Conservation (phyloP, 2,329 filamentous ascomycete species). For the Epichloe festucae region DNA sequence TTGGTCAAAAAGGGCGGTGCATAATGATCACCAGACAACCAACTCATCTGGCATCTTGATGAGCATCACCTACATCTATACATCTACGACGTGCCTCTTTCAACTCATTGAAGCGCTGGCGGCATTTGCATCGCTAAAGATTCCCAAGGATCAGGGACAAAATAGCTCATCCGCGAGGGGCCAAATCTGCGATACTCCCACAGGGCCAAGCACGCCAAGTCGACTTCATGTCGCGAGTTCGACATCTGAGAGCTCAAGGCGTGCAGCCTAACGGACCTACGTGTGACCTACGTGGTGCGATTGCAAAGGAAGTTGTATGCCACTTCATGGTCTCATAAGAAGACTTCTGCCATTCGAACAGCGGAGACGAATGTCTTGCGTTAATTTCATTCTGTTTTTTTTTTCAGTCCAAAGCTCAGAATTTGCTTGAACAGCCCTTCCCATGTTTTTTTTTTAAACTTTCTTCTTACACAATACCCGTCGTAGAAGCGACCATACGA, state of each 20-base stretch:
- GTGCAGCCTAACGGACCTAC: neutral
- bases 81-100: no score
- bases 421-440: neutral
- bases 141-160: no score
- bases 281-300: neutral
- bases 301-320: neutral
- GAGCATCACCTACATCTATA: neutral
- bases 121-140: no score
- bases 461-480: conserved; percentile 4
- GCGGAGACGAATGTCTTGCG: neutral
- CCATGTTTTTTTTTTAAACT: neutral
- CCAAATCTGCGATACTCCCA: no score
- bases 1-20: neutral
- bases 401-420: no score
- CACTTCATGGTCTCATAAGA: neutral
- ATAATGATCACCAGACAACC: neutral
- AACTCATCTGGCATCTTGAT: no score
- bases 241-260: neutral
- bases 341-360: neutral
- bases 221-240: neutral
- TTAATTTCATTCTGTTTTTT: neutral
- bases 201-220: neutral
- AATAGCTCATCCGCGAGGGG: no score
- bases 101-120: no score
- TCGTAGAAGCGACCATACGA: neutral